phyloP scores from a whole-genome alignment of 768 basidiomycete species.

The Calvatia gigantea region DNA sequence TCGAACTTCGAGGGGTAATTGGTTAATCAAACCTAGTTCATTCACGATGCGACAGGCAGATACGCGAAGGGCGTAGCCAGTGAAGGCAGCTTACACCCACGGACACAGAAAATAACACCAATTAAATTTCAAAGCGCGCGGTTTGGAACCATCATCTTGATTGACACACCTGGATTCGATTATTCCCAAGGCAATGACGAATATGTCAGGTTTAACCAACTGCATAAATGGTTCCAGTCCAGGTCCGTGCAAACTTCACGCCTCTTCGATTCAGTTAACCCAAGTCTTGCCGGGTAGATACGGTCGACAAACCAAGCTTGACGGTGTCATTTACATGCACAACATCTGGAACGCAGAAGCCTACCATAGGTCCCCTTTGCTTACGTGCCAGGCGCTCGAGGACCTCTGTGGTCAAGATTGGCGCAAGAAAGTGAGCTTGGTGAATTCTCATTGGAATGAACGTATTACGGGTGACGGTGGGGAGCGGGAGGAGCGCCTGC shows the following conservation, averaged over 20 bases:
- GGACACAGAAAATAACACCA: neutral
- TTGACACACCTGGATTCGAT: constrained; percentile 1
- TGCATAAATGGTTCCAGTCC: neutral
- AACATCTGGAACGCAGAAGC: constrained; percentile 8
- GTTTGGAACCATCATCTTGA: neutral
- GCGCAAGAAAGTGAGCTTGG: neutral
- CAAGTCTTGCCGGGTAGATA: neutral
- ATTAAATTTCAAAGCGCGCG: neutral
- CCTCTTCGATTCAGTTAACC: neutral
- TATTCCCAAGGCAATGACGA: neutral
- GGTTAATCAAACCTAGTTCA: neutral
- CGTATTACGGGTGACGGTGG: neutral
- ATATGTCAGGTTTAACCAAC: neutral
- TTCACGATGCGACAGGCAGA: neutral
- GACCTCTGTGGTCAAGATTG: neutral
- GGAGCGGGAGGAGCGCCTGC: neutral
- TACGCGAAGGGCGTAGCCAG: neutral
- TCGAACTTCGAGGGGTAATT: neutral
- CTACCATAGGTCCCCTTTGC: neutral
- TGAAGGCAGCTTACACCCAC: neutral
- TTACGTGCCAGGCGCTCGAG: neutral
- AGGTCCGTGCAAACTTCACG: neutral
- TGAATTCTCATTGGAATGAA: constrained; percentile 5
- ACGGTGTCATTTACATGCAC: constrained; percentile 9
- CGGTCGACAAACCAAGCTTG: neutral